These are phyloP conservation scores for Alternaria angustiovoidea DNA, from an alignment of 2,329 filamentous ascomycete species.

Conservation along the genomic window DNA sequence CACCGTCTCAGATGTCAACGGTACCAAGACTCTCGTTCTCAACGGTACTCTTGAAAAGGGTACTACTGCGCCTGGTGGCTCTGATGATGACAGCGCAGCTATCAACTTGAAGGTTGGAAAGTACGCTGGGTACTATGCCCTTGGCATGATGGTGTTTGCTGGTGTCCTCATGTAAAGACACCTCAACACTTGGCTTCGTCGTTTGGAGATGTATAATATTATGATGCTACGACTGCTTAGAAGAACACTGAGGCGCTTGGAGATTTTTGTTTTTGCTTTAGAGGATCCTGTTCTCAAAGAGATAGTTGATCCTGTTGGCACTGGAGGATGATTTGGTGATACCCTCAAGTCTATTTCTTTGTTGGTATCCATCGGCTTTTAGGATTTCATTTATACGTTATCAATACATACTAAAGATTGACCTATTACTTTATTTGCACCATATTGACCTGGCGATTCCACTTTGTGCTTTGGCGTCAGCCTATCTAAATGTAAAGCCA, in stretches of 20 bases:
- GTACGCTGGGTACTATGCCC: conserved; percentile 50
- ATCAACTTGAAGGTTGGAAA: conserved; percentile 34
- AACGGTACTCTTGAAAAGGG: conserved; percentile 78
- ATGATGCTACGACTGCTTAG: conserved; percentile 8
- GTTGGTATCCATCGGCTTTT: not conserved
- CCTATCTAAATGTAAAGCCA: not conserved
- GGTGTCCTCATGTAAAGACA: conserved; percentile 22
- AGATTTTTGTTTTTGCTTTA: not conserved
- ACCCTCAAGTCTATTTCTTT: not conserved
- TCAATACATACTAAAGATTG: not conserved
- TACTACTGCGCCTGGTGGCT: conserved; percentile 53
- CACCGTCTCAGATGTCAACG: conserved; percentile 68
- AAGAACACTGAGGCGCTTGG: not conserved
- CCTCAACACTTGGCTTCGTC: not conserved
- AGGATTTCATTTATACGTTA: not conserved
- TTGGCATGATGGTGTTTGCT: conserved; percentile 50
- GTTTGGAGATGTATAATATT: conserved; percentile 3
- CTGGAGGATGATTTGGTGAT: not conserved
- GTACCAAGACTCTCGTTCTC: conserved; percentile 70
- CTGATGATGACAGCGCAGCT: conserved; percentile 38
- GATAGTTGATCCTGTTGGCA: not conserved
- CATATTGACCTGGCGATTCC: no score
- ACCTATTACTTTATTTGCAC: not conserved
- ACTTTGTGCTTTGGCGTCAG: not conserved
- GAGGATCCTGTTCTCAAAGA: not conserved